Conservation (phyloP, 306 rosid species). For the Begonia loranthoides region DNA sequence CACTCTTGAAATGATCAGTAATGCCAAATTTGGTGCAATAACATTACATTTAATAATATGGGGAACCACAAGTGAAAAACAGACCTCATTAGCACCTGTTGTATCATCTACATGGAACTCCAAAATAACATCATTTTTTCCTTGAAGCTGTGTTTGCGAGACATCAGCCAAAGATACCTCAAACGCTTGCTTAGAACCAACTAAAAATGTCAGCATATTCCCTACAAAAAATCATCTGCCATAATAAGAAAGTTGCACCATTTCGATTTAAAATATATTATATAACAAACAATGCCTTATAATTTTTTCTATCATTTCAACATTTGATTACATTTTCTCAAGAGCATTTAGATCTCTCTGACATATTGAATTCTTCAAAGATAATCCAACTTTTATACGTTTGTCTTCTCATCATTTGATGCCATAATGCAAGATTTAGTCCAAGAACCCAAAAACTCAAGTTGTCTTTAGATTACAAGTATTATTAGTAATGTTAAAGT, state of each 20-base stretch:
- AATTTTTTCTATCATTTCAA: too few species aligned
- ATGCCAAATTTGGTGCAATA: background rate
- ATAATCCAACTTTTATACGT: too few species aligned
- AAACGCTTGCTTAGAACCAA: constrained; percentile 93
- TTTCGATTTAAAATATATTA: background rate
- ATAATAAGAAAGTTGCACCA: background rate
- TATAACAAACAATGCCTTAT: too few species aligned
- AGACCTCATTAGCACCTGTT: constrained; percentile 94
- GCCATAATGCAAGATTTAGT: too few species aligned
- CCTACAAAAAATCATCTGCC: constrained; percentile 26
- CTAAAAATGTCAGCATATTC: constrained; percentile 81
- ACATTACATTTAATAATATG: background rate
- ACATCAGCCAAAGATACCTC: constrained; percentile 98
- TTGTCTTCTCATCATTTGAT: too few species aligned
- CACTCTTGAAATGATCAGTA: background rate
- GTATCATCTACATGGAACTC: constrained; percentile 98
- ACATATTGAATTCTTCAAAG: too few species aligned
- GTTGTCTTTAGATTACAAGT: too few species aligned
- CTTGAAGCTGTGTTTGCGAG: constrained; percentile 88
- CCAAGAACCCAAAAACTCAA: too few species aligned
- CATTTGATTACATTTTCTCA: too few species aligned
- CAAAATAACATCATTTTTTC: constrained; percentile 85
- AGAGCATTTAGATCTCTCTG: too few species aligned
- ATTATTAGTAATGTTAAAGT: too few species aligned
- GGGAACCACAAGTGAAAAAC: background rate